Evolutionary conservation across 2,329 filamentous ascomycete genomes (phyloP).

Genomic region (Grosmannia huntii): DNA sequence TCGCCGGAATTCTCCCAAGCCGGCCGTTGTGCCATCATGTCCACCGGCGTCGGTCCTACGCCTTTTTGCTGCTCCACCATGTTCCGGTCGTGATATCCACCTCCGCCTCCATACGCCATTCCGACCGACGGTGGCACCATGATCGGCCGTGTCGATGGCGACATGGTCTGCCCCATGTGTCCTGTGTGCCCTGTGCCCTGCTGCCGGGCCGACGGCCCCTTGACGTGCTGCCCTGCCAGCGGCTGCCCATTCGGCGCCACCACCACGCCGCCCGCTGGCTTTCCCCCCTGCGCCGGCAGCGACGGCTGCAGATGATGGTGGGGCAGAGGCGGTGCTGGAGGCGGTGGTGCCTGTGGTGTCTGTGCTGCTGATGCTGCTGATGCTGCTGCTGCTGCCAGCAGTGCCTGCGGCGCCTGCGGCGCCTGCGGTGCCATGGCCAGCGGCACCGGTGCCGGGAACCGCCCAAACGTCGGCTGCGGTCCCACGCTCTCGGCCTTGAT

Average conservation of each 20-base stretch:
- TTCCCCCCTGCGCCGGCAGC: not conserved
- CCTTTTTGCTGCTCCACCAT: slow-evolving; percentile 1
- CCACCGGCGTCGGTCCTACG: not conserved
- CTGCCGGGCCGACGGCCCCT: not conserved
- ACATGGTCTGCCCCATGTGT: not conserved
- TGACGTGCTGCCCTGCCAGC: not conserved
- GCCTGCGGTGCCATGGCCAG: slow-evolving; percentile 20
- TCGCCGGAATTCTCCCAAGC: slow-evolving; percentile 10
- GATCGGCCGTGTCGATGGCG: slow-evolving; percentile 9
- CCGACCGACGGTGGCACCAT: slow-evolving; percentile 30
- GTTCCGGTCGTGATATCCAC: slow-evolving; percentile 9
- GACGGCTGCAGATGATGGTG: not conserved
- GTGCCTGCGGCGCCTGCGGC: slow-evolving; percentile 13
- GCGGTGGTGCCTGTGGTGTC: slow-evolving; percentile 7
- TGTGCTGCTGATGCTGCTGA: not conserved
- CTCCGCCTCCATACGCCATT: slow-evolving; percentile 4
- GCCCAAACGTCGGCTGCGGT: slow-evolving; percentile 11
- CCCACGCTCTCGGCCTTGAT: slow-evolving; percentile 28
- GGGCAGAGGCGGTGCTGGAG: not conserved
- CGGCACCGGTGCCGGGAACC: slow-evolving; percentile 15
- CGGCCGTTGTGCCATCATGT: slow-evolving; percentile 4
- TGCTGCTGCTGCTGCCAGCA: not conserved
- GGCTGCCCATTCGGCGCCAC: not conserved
- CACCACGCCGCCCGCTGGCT: not conserved
- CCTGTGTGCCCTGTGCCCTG: not conserved